Base-by-base conservation (phyloP, 2,329 filamentous ascomycete genomes). In the Fusarium nanum region DNA sequence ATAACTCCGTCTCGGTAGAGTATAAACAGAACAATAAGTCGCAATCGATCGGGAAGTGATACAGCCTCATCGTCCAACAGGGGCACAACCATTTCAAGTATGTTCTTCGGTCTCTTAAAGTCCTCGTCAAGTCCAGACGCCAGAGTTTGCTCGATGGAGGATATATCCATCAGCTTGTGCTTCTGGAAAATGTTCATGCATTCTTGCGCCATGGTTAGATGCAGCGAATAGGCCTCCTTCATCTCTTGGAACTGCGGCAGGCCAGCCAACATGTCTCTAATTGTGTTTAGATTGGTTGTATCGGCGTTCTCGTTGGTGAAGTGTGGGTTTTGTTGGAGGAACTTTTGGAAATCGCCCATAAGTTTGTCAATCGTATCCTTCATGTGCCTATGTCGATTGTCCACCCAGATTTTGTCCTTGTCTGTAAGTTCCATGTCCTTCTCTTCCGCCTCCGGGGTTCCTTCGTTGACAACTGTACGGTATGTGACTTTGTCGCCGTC, bases 181-280 rank as follows among this genome's bases (percentile, higher is more conserved):
- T 89, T 84, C 77, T 97, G 91, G 75, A 99, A 99, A 40, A 92
- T 88, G 73, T 93, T 93, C 94, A 98, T 98, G 78, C 94, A 97
- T 78, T 97, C 94, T 78, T 98, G 92, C 3, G 96, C 96, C 95
- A 99, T 98, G 72, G 91, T 95, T 44, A 99, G 85, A 80, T 99
- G 96, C 56, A 99, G 83, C 0, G 94, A 96, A 79, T 98, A 99
- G 3, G 93, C 91, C 77, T 97, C 93, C 79, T 98, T 98, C 85
- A 96, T 93, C 80, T 97, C 92, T 76, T 97, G 93, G 76, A 98
- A 99, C 76, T 98, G 93, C 14, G 94, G 94, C 63, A 99, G 83
- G 11, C 94, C 95, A 16, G 93, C 96, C 82, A 99, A 84, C 96
- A 99, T 99, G 80, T 98, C 94, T 76, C 96, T 93, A 80, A 99